These are phyloP conservation scores for Fusarium agapanthi DNA, from an alignment of 2,329 filamentous ascomycete species.

Conservation along the genomic window DNA sequence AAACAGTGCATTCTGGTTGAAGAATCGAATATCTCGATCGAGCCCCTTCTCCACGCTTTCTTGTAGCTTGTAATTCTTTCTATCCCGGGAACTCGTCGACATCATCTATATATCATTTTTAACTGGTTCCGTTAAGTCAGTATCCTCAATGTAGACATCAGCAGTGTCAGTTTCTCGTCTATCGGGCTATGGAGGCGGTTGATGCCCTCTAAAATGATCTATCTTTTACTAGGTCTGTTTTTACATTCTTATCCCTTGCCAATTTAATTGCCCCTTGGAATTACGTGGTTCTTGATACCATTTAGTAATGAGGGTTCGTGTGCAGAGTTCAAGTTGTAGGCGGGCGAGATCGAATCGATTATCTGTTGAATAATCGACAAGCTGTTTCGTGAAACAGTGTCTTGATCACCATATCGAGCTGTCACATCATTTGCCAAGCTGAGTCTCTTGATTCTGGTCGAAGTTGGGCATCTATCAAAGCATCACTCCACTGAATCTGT, in stretches of 20 bases:
- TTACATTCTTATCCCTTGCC: fast-evolving
- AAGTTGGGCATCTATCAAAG: neutral
- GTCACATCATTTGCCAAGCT: neutral
- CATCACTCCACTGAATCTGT: neutral
- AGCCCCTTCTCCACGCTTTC: neutral
- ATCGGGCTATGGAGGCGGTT: neutral
- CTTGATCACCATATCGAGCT: neutral
- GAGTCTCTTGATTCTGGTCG: neutral
- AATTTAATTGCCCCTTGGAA: neutral
- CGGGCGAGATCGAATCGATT: neutral
- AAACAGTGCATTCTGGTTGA: neutral
- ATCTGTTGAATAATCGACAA: neutral
- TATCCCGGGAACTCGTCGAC: neutral
- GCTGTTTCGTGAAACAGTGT: neutral
- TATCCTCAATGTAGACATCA: neutral
- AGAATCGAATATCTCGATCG: neutral
- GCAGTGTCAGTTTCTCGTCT: neutral
- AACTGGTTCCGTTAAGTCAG: neutral
- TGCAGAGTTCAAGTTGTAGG: neutral
- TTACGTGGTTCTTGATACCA: neutral
- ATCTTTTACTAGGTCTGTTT: neutral
- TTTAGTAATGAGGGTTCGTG: neutral
- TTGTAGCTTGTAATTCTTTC: neutral
- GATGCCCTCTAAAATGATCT: neutral
- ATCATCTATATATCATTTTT: neutral